Base-by-base conservation (phyloP, 495 filamentous ascomycete species). In the Neurospora africana region DNA sequence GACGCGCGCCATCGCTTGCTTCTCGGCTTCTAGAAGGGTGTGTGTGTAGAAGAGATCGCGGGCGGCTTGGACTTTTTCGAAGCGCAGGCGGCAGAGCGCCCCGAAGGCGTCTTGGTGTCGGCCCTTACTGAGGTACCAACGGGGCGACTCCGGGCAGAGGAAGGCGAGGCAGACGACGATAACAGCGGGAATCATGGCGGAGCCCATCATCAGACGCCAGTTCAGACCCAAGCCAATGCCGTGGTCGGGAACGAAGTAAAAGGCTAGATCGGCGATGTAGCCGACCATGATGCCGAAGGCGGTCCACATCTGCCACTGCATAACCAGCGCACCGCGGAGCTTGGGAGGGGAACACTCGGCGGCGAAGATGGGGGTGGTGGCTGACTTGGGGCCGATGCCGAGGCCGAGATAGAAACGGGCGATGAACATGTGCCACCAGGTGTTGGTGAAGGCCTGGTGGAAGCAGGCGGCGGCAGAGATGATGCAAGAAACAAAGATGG, bases 221-320 rank as follows among this genome's bases (percentile, higher is more conserved):
- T 92, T 93, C 3, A 94, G 82, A 11, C 89, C 90, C 19, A 86
- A 82, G 33, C 90, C 86, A n/a, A 86, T 82, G 30, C 83, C 78
- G 38, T 75, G 73, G 77, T 89, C 83, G 6, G 83, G 78, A 10
- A 93, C 88, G 37, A 87, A 76, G 75, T 88, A 91, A 79, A 96
- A 93, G 23, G 88, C 90, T 23, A 96, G 80, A 78, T 91, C 91
- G 17, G 89, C 87, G 3, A 87, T 86, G 76, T 91, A 93, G 17
- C 92, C 92, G 19, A 93, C 71, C 87, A 94, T 91, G 76, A 94
- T 93, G 3, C 92, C 92, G 73, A 93, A 93, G 3, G 92, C 92
- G 2, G 91, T 94, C 90, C 90, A 94, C 87, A 93, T 89, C 79
- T 94, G 93, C 92, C 93, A 95, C 77, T 91, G 88, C 82, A 83